Percentiles rank a stretch among this genome's conserved stretches.
These are phyloP conservation scores for Chrysochromulina parva DNA, from an alignment of 78 protist species.

Conservation along the genomic window DNA sequence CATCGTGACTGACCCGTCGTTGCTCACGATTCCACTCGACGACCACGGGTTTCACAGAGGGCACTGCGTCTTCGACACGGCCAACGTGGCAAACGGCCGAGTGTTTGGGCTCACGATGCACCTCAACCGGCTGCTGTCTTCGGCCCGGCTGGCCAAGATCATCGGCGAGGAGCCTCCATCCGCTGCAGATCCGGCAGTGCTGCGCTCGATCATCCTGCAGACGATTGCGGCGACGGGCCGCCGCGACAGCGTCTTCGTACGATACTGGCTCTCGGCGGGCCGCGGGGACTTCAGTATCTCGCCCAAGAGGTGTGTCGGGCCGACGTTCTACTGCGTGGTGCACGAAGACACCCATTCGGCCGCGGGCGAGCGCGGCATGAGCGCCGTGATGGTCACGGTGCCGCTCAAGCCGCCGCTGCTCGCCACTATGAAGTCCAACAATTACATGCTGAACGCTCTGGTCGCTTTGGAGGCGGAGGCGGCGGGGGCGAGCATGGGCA, in stretches of 20 bases:
- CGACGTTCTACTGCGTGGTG: background rate
- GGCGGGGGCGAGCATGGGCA: background rate
- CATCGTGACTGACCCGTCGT: conserved; percentile 28
- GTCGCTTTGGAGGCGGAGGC: conserved; percentile 27
- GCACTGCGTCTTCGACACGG: conserved; percentile 45
- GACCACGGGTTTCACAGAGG: conserved; percentile 36
- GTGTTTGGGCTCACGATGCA: conserved; percentile 18
- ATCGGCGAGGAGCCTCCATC: background rate
- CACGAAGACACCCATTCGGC: background rate
- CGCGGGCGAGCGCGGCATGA: background rate
- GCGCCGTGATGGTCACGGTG: background rate
- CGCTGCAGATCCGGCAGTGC: too few species aligned
- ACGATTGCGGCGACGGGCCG: conserved; percentile 17
- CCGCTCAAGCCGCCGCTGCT: conserved; percentile 10
- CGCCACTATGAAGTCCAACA: conserved; percentile 35
- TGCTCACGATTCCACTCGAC: conserved; percentile 11
- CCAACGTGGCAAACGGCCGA: background rate
- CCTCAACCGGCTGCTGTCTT: conserved; percentile 20
- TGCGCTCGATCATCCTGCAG: background rate
- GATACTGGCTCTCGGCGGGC: conserved; percentile 13
- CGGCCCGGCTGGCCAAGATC: conserved; percentile 12
- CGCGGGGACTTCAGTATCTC: background rate
- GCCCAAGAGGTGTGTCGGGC: background rate
- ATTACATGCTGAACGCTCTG: conserved; percentile 46
- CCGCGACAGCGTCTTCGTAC: background rate